Base-by-base conservation (phyloP, 202 grass and related monocot species). In the Schoenoplectus tabernaemontani region DNA sequence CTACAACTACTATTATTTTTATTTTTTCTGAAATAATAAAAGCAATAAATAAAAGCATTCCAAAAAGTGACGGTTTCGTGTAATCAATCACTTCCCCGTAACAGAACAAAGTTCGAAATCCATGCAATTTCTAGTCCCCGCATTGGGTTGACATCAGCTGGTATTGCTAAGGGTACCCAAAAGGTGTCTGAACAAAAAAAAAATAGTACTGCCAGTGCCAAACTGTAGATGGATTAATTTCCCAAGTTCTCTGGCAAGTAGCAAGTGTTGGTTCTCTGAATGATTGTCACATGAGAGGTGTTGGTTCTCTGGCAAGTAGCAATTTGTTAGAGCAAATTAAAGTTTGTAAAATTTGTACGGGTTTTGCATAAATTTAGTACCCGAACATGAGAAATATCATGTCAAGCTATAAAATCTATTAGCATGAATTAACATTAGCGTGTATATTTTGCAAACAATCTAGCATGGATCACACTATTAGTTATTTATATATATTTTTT, bases 111-210 rank as follows among this genome's bases (percentile, higher is more conserved):
- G 33, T 64, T 67, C 74, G 60, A 84, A 85, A 51, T 61, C 80
- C 10, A 72, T 80, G 86, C 89, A 75, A 81, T 86, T 82, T 92
- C 89, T 63, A 87, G 68, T 92, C 92, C 75, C 92, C 83, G 85
- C 92, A 82, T 88, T 85, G 32, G 78, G 12, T 83, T 96, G 89
- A 90, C 87, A 89, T 86, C 42, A 60, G n/a, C 56, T 62, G 19
- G 11, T 84, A 46, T 53, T 79, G 36, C 28, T 65, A 47, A 5
- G 9, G 2, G 32, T 46, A 43, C 73, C 13, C 26, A 56, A 6
- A 73, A 72, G 9, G 16, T 65, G 33, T 37, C 32, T n/a, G n/a
- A 65, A n/a, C 5, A 1, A 38, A 37, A 64, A 64, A 30, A 7
- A 38, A 19, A 6, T 11, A 37, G 51, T 4, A 2, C 6, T 56